phyloP scores from a whole-genome alignment of 768 basidiomycete species.

The Pleurotus citrinopileatus region DNA sequence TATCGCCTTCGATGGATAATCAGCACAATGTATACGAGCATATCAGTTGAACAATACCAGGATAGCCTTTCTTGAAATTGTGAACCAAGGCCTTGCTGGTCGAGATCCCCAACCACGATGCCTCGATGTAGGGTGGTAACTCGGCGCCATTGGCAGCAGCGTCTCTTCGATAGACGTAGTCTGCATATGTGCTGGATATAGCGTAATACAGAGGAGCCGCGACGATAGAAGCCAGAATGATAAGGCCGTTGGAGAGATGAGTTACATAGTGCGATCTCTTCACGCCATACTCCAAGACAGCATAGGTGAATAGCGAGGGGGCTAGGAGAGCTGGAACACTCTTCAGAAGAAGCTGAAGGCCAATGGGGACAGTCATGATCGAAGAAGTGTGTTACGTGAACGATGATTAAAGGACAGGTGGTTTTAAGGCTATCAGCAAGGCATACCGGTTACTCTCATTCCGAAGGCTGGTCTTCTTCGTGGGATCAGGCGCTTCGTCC shows the following conservation, averaged over 20 bases:
- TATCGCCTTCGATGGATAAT: constrained; percentile 23
- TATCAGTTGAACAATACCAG: constrained; percentile 22
- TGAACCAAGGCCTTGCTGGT: constrained; percentile 18
- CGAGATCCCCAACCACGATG: constrained; percentile 22
- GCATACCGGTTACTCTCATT: background rate
- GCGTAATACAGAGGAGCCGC: constrained; percentile 14
- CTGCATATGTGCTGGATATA: constrained; percentile 14
- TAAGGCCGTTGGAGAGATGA: background rate
- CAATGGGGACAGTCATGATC: constrained; percentile 4
- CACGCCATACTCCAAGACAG: background rate
- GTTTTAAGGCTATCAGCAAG: background rate
- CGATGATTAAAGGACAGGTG: background rate
- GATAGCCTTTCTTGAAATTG: constrained; percentile 28
- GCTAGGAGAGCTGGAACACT: background rate
- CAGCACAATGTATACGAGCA: background rate
- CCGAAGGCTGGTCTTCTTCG: background rate
- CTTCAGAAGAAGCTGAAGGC: background rate
- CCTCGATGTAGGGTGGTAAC: constrained; percentile 28
- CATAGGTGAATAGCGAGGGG: constrained; percentile 6
- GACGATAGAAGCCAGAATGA: background rate
- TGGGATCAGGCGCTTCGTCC: background rate
- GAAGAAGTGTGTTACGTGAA: background rate
- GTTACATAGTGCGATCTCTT: background rate
- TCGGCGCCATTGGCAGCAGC: constrained; percentile 31
- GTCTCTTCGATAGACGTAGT: constrained; percentile 19